phyloP scores from a whole-genome alignment of 441 rosid genomes.

The Populus hybrid region DNA sequence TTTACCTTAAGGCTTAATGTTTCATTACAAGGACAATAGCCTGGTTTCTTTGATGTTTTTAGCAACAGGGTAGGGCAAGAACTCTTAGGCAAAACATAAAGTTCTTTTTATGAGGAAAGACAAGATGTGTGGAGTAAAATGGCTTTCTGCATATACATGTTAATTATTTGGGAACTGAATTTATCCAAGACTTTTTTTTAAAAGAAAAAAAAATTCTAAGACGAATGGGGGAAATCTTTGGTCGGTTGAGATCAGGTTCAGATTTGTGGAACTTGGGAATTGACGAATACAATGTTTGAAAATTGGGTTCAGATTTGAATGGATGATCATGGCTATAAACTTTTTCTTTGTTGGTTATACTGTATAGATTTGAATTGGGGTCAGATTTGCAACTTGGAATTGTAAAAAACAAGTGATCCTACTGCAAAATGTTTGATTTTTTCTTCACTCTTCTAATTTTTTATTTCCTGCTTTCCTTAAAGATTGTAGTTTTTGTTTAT shows the following conservation, averaged over 20 bases:
- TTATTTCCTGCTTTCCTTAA: no score
- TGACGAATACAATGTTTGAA: background rate
- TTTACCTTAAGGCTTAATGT: background rate
- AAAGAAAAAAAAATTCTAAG: background rate
- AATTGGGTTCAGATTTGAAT: no score
- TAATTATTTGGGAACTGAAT: slow-evolving; percentile 2
- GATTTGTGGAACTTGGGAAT: background rate
- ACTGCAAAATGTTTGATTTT: no score
- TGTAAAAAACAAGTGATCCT: no score
- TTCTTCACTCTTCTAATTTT: no score
- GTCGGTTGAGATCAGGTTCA: background rate
- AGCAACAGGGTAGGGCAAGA: background rate
- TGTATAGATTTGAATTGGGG: no score
- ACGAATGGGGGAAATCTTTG: background rate
- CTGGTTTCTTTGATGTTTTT: background rate
- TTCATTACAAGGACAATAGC: background rate
- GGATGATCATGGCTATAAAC: no score
- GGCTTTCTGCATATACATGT: background rate
- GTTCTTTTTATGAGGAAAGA: background rate
- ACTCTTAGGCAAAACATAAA: background rate
- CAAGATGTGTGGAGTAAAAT: background rate
- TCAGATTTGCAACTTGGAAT: no score
- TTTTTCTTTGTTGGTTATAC: no score
- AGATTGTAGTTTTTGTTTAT: background rate
- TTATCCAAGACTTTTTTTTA: background rate